phyloP scores from a whole-genome alignment of 2,329 filamentous ascomycete genomes.

The Verruconis gallopava region DNA sequence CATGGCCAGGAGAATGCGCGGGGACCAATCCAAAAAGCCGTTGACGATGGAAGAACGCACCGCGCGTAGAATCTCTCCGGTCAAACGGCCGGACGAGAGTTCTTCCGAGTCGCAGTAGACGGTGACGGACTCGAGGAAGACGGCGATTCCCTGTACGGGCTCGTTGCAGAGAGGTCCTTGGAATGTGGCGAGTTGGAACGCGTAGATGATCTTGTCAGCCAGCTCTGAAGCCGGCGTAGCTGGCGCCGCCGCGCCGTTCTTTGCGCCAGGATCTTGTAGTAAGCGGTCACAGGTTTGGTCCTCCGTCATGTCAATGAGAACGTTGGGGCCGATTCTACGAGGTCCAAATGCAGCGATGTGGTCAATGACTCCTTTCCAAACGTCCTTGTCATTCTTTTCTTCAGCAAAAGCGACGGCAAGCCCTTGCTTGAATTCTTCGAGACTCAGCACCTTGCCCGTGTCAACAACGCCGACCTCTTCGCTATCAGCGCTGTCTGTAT shows the following conservation, averaged over 20 bases:
- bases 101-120: conserved; percentile 51
- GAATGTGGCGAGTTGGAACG: conserved; percentile 81
- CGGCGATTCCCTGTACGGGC: conserved; percentile 82
- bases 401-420: conserved; percentile 56
- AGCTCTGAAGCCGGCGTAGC: conserved; percentile 54
- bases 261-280: conserved; percentile 11
- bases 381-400: conserved; percentile 58
- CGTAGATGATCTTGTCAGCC: conserved; percentile 80
- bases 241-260: conserved; percentile 17
- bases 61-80: conserved; percentile 84
- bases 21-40: conserved; percentile 90
- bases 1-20: conserved; percentile 91
- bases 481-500: conserved; percentile 29
- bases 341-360: conserved; percentile 87
- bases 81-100: conserved; percentile 55
- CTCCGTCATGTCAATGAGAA: conserved; percentile 73
- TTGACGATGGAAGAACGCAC: conserved; percentile 71
- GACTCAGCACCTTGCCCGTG: conserved; percentile 46
- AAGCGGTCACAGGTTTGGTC: conserved; percentile 60
- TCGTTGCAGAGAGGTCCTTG: conserved; percentile 89
- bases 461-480: conserved; percentile 42
- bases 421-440: conserved; percentile 64
- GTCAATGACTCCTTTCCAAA: conserved; percentile 65
- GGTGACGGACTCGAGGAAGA: conserved; percentile 71
- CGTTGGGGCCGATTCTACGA: conserved; percentile 69